phyloP scores from a whole-genome alignment of 2,329 filamentous ascomycete species.

The Fulvia fulva region DNA sequence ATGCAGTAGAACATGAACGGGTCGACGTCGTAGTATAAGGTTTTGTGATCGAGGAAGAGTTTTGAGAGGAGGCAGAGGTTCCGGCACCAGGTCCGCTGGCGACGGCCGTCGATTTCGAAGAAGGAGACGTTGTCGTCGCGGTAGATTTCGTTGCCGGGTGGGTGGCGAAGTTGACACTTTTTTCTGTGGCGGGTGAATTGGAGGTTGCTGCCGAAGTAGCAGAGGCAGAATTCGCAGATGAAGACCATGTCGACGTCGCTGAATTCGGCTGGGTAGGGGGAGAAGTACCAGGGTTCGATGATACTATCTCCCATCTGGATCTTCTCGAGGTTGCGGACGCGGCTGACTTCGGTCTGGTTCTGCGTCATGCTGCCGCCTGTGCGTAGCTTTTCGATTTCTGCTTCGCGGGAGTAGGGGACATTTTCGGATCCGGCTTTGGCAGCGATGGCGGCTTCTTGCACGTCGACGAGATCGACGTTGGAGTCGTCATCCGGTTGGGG shows the following conservation, averaged over 20 bases:
- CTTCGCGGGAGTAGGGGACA: slow-evolving; percentile 66
- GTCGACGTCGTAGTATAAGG: slow-evolving; percentile 98
- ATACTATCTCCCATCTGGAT: slow-evolving; percentile 92
- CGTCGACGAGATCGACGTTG: slow-evolving; percentile 50
- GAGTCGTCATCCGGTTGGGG: slow-evolving; percentile 51
- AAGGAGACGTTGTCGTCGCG: slow-evolving; percentile 91
- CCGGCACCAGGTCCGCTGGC: slow-evolving; percentile 93
- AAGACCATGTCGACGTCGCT: slow-evolving; percentile 85
- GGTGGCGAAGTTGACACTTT: slow-evolving; percentile 88
- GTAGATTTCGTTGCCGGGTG: slow-evolving; percentile 97
- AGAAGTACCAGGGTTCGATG: slow-evolving; percentile 98
- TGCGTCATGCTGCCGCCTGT: slow-evolving; percentile 98
- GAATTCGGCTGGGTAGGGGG: slow-evolving; percentile 87
- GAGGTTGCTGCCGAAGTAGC: slow-evolving; percentile 79
- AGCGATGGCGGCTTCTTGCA: slow-evolving; percentile 49
- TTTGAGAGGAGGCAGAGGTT: slow-evolving; percentile 93
- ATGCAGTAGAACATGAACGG: slow-evolving; percentile 99
- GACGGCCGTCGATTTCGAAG: slow-evolving; percentile 92
- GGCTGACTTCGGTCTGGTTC: slow-evolving; percentile 92
- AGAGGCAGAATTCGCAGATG: slow-evolving; percentile 95
- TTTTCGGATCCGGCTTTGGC: slow-evolving; percentile 51
- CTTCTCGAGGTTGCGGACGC: slow-evolving; percentile 89
- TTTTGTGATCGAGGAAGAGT: slow-evolving; percentile 96
- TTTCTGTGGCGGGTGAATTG: slow-evolving; percentile 79
- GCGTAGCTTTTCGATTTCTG: slow-evolving; percentile 93